Evolutionary conservation across 345 rosid species (phyloP), one percentile per base, ranked within the genome.

Genomic region (Boechera stricta): DNA sequence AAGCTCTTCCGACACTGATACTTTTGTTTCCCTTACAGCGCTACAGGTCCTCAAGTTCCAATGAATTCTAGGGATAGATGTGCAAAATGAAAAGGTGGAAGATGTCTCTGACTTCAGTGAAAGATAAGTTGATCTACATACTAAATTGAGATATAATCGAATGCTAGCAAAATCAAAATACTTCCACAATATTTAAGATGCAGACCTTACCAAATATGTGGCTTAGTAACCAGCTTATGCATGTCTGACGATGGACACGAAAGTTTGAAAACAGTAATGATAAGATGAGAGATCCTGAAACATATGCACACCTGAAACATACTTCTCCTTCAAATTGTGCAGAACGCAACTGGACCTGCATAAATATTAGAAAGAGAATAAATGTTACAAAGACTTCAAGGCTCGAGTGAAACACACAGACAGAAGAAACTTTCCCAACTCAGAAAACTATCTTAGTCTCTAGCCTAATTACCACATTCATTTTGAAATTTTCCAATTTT

Each of bases 261-360:
- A 67, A 60, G 15, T 42, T 59, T 35, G 53, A 45, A 62, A 62
- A 72, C 41, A 29, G 2, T 44, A 61, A 53, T 54, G 45, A 67
- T 15, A 61, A 61, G 63, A 73, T 26, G 45, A 44, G 26, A 79
- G 31, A 79, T 79, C 15, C 16, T 31, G 65, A 67, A 78, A 73
- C 33, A 72, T 57, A 63, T 45, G 44, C 81, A 58, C 77, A 93
- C 98, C 96, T 90, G 91, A 93, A 85, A 78, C 84, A 76, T 73
- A 90, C 96, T 76, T 91, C 92, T 83, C 94, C 97, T 55, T 73
- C 78, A 75, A 93, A 93, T 79, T 93, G 97, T 61, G 83, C 90
- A 13, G 97, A 93, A 31, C 77, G 87, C 72, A 93, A 65, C 57
- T 84, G 71, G 83, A 93, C 94, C 98, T 93, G 78, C 80, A 77